Conservation (phyloP, 352 stramenopile species). For the Globisporangium emineosum region DNA sequence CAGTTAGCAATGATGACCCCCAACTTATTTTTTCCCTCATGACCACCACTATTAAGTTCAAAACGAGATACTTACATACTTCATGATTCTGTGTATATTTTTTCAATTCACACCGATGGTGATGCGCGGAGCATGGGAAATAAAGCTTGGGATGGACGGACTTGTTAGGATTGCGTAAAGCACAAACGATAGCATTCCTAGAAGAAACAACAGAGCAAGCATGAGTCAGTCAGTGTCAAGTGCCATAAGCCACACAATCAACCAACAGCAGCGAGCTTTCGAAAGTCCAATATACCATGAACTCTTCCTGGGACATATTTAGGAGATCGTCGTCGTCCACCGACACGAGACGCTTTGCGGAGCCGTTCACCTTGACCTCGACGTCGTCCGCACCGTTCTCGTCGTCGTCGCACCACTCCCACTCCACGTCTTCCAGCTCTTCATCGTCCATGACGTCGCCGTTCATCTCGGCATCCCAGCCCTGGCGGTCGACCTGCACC, state of each 20-base stretch:
- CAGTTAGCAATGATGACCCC: not conserved
- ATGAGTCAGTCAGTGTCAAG: not conserved
- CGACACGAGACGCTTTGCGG: conserved; percentile 52
- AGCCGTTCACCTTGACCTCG: conserved; percentile 70
- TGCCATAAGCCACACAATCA: not conserved
- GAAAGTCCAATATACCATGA: conserved; percentile 49
- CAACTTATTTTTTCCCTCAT: not conserved
- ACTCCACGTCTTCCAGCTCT: conserved; percentile 79
- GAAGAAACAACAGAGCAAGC: not conserved
- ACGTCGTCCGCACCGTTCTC: conserved; percentile 33
- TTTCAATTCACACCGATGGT: conserved; percentile 10
- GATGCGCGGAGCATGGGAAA: not conserved
- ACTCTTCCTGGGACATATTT: conserved; percentile 83
- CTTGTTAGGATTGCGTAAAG: conserved; percentile 20
- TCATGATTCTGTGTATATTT: conserved; percentile 8
- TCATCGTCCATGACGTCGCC: conserved; percentile 66
- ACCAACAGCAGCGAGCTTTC: not conserved
- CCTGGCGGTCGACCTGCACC: conserved; percentile 77
- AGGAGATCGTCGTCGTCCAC: conserved; percentile 81
- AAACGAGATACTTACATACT: not conserved
- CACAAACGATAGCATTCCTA: conserved; percentile 78
- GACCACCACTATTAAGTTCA: not conserved
- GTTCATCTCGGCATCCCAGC: conserved; percentile 85
- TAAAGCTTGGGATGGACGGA: not conserved
- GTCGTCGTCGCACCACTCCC: conserved; percentile 81